Evolutionary conservation across 2,329 filamentous ascomycete genomes (phyloP), one percentile per base, ranked within the genome.

Genomic region (Aspergillus versicolor): DNA sequence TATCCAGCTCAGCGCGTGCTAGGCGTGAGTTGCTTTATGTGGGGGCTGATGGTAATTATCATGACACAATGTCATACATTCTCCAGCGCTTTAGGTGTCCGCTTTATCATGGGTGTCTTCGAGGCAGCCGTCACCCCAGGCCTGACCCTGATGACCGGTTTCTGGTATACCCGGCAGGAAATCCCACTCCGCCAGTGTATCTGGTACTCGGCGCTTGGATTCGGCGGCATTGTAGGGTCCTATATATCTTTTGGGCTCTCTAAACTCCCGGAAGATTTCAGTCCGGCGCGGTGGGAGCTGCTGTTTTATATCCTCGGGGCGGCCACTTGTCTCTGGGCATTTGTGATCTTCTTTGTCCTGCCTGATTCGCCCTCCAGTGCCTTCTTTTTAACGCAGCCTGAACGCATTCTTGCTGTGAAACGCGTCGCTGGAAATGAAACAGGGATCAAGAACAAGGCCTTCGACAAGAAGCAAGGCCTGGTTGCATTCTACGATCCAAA

Each of bases 51-150:
- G 56, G 27, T 61, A 0, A 53, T 59, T 11, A 53, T 61, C 40
- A 59, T 61, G 59, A 59, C 59, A 11, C 56, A 61, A 41, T 59
- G 59, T 17, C 59, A 49, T 5, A 61, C 49, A 12, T 61, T 34
- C 21, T 52, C 59, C 3, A 57, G 56, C 27, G 59, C 59, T 4
- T 43, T 56, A 8, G 56, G 42, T 6, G 43, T 56, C 5, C 51
- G 55, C 2, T 60, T 60, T 32, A 49, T 58, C 12, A 60, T 60
- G 58, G 58, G 58, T 12, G 2, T 60, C 1, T 60, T 60, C 13
- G 55, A 60, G 34, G 58, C 58, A 3, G 54, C 58, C 2, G 58
- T 58, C 3, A 58, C 55, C 1, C 58, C 58, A 3, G 51, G 58
- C 2, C 45, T 60, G 3, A 60, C 54, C 2, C 42, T 60, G 27